Evolutionary conservation across 164 flowering plant genomes (phyloP).

Genomic region (Magnolia kwangsiensis): DNA sequence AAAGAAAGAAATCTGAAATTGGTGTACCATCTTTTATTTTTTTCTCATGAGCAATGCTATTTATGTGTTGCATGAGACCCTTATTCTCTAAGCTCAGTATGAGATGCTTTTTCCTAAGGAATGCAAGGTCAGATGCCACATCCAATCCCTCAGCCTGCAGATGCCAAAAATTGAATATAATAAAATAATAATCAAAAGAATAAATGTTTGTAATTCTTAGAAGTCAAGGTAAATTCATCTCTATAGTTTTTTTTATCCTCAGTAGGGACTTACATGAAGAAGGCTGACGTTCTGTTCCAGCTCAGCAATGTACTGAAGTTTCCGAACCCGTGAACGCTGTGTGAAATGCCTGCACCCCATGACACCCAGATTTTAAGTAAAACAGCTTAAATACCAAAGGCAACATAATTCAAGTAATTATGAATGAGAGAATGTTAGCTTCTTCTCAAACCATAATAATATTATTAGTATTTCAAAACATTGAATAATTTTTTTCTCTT

Average conservation of each 20-base stretch:
- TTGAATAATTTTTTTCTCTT: too few relatives aligned
- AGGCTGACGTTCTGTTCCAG: slow-evolving; percentile 65
- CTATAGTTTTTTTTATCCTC: background rate
- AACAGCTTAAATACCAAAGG: too few relatives aligned
- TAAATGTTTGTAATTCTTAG: background rate
- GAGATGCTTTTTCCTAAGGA: slow-evolving; percentile 10
- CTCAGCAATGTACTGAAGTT: slow-evolving; percentile 96
- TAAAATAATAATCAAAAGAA: background rate
- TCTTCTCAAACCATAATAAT: too few relatives aligned
- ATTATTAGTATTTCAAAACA: too few relatives aligned
- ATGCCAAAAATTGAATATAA: background rate
- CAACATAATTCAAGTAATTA: too few relatives aligned
- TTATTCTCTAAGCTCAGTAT: slow-evolving; percentile 19
- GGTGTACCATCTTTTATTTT: slow-evolving; percentile 10
- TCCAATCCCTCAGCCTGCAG: slow-evolving; percentile 14
- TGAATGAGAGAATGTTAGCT: too few relatives aligned
- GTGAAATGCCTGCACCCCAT: slow-evolving; percentile 71
- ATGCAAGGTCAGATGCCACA: slow-evolving; percentile 13
- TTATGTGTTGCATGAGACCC: slow-evolving; percentile 13
- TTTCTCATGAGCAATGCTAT: slow-evolving; percentile 14
- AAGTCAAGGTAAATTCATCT: background rate
- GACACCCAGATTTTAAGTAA: background rate
- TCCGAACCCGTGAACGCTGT: slow-evolving; percentile 89
- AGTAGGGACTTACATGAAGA: slow-evolving; percentile 4
- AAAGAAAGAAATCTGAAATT: background rate